A percentile compares a stretch with the other conserved stretches of the same genome.
These are phyloP conservation scores for Sclerotinia subarctica DNA, from an alignment of 2,329 filamentous ascomycete species.

Conservation along the genomic window DNA sequence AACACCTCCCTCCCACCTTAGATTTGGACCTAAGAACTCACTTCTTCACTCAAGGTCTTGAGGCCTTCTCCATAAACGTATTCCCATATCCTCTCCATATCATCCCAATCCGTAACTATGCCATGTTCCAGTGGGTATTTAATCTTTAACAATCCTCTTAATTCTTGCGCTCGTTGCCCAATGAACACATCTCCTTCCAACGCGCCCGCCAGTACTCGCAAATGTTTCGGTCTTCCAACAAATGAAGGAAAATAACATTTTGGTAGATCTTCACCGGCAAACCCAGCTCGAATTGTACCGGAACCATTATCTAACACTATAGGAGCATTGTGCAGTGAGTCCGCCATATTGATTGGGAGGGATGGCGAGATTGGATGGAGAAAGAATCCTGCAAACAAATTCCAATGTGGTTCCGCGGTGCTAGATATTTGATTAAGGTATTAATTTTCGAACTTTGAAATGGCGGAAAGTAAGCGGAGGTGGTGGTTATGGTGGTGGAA, in stretches of 20 bases:
- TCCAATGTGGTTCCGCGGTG: neutral
- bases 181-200: constrained; percentile 97
- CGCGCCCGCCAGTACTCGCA: constrained; percentile 91
- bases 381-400: neutral
- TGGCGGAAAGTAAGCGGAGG: neutral
- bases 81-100: constrained; percentile 99
- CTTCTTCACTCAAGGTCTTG: constrained; percentile 96
- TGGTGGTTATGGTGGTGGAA: constrained; percentile 13
- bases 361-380: neutral
- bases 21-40: constrained; percentile 42
- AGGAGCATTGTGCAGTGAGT: constrained; percentile 88
- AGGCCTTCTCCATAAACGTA: constrained; percentile 95
- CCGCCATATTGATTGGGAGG: constrained; percentile 49
- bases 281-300: constrained; percentile 93
- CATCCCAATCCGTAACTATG: constrained; percentile 98
- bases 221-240: constrained; percentile 92
- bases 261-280: constrained; percentile 91
- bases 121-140: constrained; percentile 94
- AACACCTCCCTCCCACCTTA: constrained; percentile 5
- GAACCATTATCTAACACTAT: constrained; percentile 99
- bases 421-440: neutral
- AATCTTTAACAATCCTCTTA: constrained; percentile 92
- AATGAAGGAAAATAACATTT: constrained; percentile 98
- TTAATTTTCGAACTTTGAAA: neutral
- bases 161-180: constrained; percentile 80